Evolutionary conservation across 805 yeast species (phyloP).

Genomic region (Metschnikowia vanudenii): DNA sequence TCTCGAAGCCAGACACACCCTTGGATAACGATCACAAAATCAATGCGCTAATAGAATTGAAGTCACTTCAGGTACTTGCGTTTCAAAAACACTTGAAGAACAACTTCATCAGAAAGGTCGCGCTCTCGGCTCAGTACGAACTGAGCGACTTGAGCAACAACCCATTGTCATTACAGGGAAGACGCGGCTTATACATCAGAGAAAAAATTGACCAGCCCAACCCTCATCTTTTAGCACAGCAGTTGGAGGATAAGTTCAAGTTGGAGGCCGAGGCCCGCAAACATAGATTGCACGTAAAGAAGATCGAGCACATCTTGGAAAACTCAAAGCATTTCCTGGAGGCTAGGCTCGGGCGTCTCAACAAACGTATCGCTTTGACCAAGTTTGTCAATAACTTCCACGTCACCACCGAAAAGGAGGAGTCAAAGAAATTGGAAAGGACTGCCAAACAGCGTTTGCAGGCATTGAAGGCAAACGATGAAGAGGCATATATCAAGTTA

Average conservation of each 20-base stretch:
- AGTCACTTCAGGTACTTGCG: conserved; percentile 60
- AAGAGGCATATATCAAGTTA: conserved; percentile 80
- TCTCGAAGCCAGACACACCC: background rate
- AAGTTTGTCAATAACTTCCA: conserved; percentile 50
- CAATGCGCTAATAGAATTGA: conserved; percentile 68
- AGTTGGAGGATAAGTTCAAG: conserved; percentile 68
- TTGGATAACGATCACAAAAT: conserved; percentile 44
- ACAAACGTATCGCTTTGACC: conserved; percentile 28
- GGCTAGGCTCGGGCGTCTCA: conserved; percentile 21
- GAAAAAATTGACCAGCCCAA: conserved; percentile 69
- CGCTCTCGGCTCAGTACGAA: conserved; percentile 55
- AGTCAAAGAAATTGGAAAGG: conserved; percentile 68
- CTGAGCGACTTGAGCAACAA: conserved; percentile 50
- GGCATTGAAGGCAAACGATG: conserved; percentile 84
- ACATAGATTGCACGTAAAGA: conserved; percentile 49
- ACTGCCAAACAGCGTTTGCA: conserved; percentile 87
- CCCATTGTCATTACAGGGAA: conserved; percentile 62
- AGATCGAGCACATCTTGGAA: conserved; percentile 35
- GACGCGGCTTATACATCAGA: conserved; percentile 65
- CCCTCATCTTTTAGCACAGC: conserved; percentile 73
- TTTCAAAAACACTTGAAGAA: conserved; percentile 72
- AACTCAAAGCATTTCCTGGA: conserved; percentile 27
- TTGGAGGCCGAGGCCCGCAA: conserved; percentile 52
- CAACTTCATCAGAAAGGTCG: conserved; percentile 50
- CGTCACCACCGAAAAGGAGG: conserved; percentile 65